phyloP scores from a whole-genome alignment of 2,329 filamentous ascomycete species.

The Alternaria sp. region DNA sequence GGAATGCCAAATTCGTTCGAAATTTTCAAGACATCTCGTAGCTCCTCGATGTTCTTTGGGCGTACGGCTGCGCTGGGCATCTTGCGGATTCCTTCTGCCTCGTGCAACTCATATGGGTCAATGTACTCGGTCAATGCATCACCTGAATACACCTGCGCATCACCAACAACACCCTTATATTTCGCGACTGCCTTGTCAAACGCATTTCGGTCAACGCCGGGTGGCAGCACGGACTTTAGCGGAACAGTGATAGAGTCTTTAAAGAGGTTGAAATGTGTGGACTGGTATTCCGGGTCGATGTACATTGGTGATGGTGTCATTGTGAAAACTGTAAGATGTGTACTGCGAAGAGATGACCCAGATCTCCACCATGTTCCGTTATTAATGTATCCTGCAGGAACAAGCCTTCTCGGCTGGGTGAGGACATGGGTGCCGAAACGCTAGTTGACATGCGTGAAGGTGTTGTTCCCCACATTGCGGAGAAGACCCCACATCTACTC shows the following conservation, averaged over 20 bases:
- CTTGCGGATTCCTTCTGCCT: constrained; percentile 48
- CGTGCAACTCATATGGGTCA: constrained; percentile 56
- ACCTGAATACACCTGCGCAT: constrained; percentile 50
- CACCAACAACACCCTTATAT: constrained; percentile 45
- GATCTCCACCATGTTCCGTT: background rate
- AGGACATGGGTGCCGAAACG: background rate
- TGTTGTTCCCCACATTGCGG: constrained; percentile 22
- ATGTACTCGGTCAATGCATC: constrained; percentile 53
- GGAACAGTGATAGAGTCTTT: constrained; percentile 48
- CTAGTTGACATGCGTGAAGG: background rate
- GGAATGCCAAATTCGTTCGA: constrained; percentile 36
- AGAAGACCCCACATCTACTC: constrained; percentile 21
- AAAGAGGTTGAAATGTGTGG: constrained; percentile 52
- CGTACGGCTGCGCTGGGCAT: constrained; percentile 55
- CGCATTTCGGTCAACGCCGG: constrained; percentile 46
- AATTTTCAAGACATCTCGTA: constrained; percentile 29
- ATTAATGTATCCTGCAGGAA: constrained; percentile 4
- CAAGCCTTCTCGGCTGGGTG: background rate
- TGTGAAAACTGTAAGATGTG: background rate
- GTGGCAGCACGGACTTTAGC: constrained; percentile 50
- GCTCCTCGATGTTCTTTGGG: constrained; percentile 32
- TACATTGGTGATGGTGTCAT: constrained; percentile 38
- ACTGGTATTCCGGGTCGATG: constrained; percentile 51
- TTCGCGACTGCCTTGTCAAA: constrained; percentile 49
- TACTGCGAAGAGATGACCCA: background rate